Evolutionary conservation across 106 monocot genomes (phyloP), one percentile per base, ranked within the genome.

Genomic region (Dioscorea zingiberensis): DNA sequence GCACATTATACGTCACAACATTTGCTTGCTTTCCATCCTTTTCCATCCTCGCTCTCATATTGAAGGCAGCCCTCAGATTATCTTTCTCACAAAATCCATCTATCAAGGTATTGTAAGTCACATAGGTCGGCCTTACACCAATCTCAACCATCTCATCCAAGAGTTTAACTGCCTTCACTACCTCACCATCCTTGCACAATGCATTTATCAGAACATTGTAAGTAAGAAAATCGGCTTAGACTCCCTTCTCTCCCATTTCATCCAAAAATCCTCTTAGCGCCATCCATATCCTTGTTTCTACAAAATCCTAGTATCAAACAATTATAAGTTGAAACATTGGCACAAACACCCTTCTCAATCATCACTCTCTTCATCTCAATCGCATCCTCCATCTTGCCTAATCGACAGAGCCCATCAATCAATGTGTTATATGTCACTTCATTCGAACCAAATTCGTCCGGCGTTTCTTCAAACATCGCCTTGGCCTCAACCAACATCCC

Each of bases 1-100:
- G 70, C 17, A 90, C 75, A 76, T 94, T 90, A 59, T 84, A 87
- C 6, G 89, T 98, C 15, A 82, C 89, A 64, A 89, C 88, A 86
- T 98, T 89, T 10, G 86, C 67, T 47, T 65, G 79, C 62, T 83
- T 92, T 49, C 73, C 58, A 24, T 59, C 47, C 77, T 78, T 93
- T 53, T 84, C 89, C 97, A 98, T 98, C 83, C 84, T 88, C 18
- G 56, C 38, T 68, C 77, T 89, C 68, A 93, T 71, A 51, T 89
- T 82, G 29, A 93, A 67, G 27, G 89, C 93, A 66, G 71, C 83
- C 27, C 69, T 77, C 11, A 93, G 55, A 53, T 89, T 82, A 25
- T 93, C 97, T 63, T 80, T 86, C 54, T 61, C 71, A 59, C 88
- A 98, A 47, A 84, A 89, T 7, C 88, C 88, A 59, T 92, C 89